Evolutionary conservation across 148 eudicot species (phyloP).

Genomic region (Fagopyrum esculentum): DNA sequence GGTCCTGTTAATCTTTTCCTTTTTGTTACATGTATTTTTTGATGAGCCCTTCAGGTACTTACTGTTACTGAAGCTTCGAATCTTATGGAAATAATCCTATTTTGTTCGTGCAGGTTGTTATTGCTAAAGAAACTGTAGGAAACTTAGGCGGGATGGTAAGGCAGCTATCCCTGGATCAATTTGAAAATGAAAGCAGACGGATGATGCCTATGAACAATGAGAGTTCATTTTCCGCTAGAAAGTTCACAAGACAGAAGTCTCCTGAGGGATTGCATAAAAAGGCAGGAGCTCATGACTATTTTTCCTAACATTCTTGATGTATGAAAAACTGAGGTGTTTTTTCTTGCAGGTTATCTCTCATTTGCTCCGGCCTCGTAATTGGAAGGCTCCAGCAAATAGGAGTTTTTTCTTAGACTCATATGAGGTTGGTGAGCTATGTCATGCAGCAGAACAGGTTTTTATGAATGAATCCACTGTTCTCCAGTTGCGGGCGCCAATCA

Average conservation of each 20-base stretch:
- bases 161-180: slow-evolving; percentile 90
- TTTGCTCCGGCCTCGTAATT: slow-evolving; percentile 85
- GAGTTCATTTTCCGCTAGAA: slow-evolving; percentile 49
- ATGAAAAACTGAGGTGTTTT: slow-evolving; percentile 9
- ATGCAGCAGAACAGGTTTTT: slow-evolving; percentile 95
- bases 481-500: slow-evolving; percentile 90
- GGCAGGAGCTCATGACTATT: slow-evolving; percentile 36
- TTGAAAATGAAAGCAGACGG: slow-evolving; percentile 97
- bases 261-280: slow-evolving; percentile 97
- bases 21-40: not conserved
- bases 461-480: slow-evolving; percentile 95
- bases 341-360: slow-evolving; percentile 72
- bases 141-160: slow-evolving; percentile 92
- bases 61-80: not conserved
- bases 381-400: slow-evolving; percentile 86
- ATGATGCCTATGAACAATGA: slow-evolving; percentile 66
- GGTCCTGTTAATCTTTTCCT: not conserved
- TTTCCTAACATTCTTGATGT: not conserved
- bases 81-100: not conserved
- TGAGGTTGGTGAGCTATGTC: slow-evolving; percentile 97
- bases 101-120: slow-evolving; percentile 63
- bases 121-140: slow-evolving; percentile 87
- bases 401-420: slow-evolving; percentile 90
- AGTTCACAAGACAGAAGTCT: slow-evolving; percentile 61
- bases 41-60: not conserved